phyloP scores from a whole-genome alignment of 805 yeast species.

The Candida easanensis region DNA sequence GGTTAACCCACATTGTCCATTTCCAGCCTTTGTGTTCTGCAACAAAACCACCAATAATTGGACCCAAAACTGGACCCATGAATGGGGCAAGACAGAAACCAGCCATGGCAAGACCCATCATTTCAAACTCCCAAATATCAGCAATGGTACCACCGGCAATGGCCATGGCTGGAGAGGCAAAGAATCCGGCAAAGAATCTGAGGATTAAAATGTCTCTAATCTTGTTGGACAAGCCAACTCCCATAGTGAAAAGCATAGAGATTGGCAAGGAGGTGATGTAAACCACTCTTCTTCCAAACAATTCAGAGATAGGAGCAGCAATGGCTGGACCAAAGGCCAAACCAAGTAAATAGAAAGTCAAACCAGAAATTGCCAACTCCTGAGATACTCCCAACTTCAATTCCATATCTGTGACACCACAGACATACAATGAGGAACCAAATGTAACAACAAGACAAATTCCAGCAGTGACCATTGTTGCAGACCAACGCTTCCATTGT shows the following conservation, averaged over 20 bases:
- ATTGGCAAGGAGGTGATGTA: slow-evolving; percentile 58
- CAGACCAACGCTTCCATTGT: slow-evolving; percentile 55
- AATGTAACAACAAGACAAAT: slow-evolving; percentile 68
- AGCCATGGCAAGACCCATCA: slow-evolving; percentile 71
- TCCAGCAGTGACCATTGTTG: slow-evolving; percentile 62
- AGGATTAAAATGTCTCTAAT: slow-evolving; percentile 62
- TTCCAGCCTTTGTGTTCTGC: slow-evolving; percentile 60
- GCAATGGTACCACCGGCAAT: slow-evolving; percentile 82
- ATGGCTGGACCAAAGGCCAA: slow-evolving; percentile 67
- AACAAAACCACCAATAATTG: slow-evolving; percentile 71
- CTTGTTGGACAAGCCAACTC: slow-evolving; percentile 63
- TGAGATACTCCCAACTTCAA: slow-evolving; percentile 49
- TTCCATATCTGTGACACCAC: slow-evolving; percentile 57
- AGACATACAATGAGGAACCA: slow-evolving; percentile 71
- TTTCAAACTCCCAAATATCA: slow-evolving; percentile 69
- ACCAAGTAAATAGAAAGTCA: slow-evolving; percentile 70
- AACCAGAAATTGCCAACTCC: slow-evolving; percentile 62
- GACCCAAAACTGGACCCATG: slow-evolving; percentile 77
- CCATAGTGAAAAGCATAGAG: slow-evolving; percentile 72
- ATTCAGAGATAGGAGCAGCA: slow-evolving; percentile 71
- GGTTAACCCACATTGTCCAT: slow-evolving; percentile 70
- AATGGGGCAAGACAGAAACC: slow-evolving; percentile 78
- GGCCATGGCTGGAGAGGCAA: slow-evolving; percentile 80
- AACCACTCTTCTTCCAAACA: slow-evolving; percentile 63
- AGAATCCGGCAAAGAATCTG: slow-evolving; percentile 70